Base-by-base conservation (phyloP, 139 green algal genomes). In the Chlorella sp. region DNA sequence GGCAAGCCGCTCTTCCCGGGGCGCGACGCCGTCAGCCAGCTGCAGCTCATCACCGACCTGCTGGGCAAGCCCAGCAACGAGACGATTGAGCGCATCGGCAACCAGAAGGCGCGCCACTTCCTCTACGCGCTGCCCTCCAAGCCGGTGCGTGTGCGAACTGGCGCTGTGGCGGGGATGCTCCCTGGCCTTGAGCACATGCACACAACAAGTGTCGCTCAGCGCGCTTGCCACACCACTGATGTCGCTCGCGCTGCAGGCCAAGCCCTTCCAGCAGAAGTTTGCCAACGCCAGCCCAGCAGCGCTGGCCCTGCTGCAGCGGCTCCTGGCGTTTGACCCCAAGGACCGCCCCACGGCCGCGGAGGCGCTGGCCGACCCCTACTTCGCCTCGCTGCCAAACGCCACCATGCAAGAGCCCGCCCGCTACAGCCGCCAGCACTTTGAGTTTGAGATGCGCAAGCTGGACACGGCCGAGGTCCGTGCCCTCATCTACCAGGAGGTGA, bases 291-390 rank as follows among this genome's bases (percentile, higher is more conserved):
- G 91, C 49, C 78, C 64, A 1, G 51, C 34, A 27, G 82, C 80
- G 20, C 75, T 86, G 0, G 75, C 82, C 42, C 78, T 90, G 59
- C 77, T 95, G 17, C 64, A 66, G 60, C 87, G 83, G 66, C 81
- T 95, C 62, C 81, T 95, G 35, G 77, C 83, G 0, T 94, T 93
- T 76, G 89, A 95, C 81, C 87, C 90, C 24, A 31, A 35, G 26
- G 71, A 85, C 2, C 85, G 91, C 31, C 88, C 93, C 69, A 96
- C 85, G 0, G 89, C 91, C 1, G 73, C 74, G 0, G 69, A 80
- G 31, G 90, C 91, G 0, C 77, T 95, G 3, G 26, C 70, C 42
- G 91, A 96, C 74, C 83, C 80, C 10, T 96, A 90, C 73, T 95
- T 96, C 35, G 32, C 67, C 2, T 74, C 62, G 33, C 69, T 83